Conservation (phyloP, 202 grass and related monocot genomes). For the Cymbopogon flexuosus region DNA sequence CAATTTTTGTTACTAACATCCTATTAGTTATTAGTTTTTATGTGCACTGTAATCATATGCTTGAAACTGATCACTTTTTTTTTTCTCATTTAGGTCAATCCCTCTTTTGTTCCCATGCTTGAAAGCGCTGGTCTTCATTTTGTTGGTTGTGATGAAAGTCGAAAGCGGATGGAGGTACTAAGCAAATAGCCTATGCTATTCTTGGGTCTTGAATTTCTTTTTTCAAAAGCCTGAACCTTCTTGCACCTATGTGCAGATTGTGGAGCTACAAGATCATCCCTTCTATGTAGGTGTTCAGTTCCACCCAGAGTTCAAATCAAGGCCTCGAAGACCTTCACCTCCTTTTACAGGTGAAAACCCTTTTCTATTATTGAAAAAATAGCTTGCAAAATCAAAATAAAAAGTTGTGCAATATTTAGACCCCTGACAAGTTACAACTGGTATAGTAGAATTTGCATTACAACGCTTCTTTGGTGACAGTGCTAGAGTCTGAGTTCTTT, state of each 20-base stretch:
- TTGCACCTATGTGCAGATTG: conserved; percentile 46
- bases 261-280: conserved; percentile 72
- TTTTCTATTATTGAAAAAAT: conserved; percentile 1
- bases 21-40: neutral
- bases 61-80: conserved; percentile 8
- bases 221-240: conserved; percentile 9
- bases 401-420: neutral
- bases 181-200: conserved; percentile 12
- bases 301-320: conserved; percentile 96
- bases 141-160: conserved; percentile 83
- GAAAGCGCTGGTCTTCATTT: conserved; percentile 72
- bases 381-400: neutral
- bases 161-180: conserved; percentile 89
- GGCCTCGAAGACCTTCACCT: conserved; percentile 77
- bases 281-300: conserved; percentile 95
- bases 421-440: neutral
- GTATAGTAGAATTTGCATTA: neutral
- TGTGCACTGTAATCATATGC: neutral
- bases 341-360: conserved; percentile 65
- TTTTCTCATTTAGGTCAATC: conserved; percentile 59
- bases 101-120: conserved; percentile 65
- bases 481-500: neutral
- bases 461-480: neutral
- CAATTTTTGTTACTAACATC: conserved; percentile 17
- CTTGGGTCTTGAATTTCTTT: neutral